Percentiles rank a stretch among this genome's conserved stretches.
Conservation (phyloP, 2,329 filamentous ascomycete species). For the Alternaria incomplexa region DNA sequence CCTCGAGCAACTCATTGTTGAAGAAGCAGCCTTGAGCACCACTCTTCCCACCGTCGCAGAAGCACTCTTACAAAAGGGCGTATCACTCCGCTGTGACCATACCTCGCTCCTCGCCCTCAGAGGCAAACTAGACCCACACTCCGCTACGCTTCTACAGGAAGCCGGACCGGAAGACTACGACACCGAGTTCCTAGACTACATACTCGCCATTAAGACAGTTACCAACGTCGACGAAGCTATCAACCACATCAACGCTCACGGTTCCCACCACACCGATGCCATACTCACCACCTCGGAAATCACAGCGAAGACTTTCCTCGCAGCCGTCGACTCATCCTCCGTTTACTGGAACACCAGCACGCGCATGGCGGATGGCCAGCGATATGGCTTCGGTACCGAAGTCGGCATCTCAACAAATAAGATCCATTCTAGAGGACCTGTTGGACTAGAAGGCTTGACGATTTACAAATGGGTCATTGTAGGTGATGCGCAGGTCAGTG, state of each 20-base stretch:
- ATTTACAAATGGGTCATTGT: constrained; percentile 97
- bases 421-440: constrained; percentile 91
- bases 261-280: constrained; percentile 91
- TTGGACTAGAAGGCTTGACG: constrained; percentile 90
- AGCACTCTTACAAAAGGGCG: constrained; percentile 76
- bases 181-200: constrained; percentile 88
- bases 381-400: constrained; percentile 96
- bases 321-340: constrained; percentile 83
- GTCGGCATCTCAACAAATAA: constrained; percentile 99
- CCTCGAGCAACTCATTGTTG: constrained; percentile 88
- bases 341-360: constrained; percentile 98
- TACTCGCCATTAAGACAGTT: constrained; percentile 83
- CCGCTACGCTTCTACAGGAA: constrained; percentile 62
- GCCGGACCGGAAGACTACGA: constrained; percentile 75
- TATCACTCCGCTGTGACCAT: constrained; percentile 80
- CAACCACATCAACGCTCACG: constrained; percentile 87
- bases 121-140: constrained; percentile 52
- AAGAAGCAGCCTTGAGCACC: constrained; percentile 70
- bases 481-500: constrained; percentile 81
- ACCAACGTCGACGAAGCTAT: constrained; percentile 70
- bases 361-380: constrained; percentile 93
- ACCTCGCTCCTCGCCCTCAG: constrained; percentile 69
- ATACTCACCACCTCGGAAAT: constrained; percentile 76
- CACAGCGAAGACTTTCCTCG: constrained; percentile 82
- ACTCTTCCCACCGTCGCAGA: constrained; percentile 75